Evolutionary conservation across 1,139 yeast species (phyloP), one percentile per base, ranked within the genome.

Genomic region (Saccharomycopsis crataegensis): DNA sequence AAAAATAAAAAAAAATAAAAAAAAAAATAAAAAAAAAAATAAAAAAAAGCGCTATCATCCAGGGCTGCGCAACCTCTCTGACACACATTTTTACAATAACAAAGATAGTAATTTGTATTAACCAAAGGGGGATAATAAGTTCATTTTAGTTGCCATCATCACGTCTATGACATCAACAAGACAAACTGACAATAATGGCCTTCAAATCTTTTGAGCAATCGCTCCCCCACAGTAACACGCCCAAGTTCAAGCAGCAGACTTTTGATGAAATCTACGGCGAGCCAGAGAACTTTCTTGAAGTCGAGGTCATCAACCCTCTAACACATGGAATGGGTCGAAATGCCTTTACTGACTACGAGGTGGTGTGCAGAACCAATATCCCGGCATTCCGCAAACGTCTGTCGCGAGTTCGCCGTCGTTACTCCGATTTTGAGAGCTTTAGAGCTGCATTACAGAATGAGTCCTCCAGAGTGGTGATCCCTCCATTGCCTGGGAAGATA

Each of bases 241-340:
- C 46, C 57, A 28, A 49, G 44, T 54, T 52, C 53, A 79, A 78
- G 60, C 77, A 74, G 59, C 95, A 86, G 66, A 77, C 89, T 8
- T 83, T 83, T 67, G 87, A 80, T 60, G 96, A 89, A 63, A 78
- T 87, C 48, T 93, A 93, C 64, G 96, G 95, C 0, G 96, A 87
- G 61, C 98, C 98, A 0, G 99, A 93, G 68, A 89, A 90, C 69
- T 89, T 90, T 64, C 75, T 93, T 48, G 99, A 93, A 68, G 83
- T 94, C 43, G 98, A 91, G 67, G 96, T 81, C 54, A 57, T 78
- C 50, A 83, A 83, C 65, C 96, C 96, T 7, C 80, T 81, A 59
- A 90, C 97, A 0, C 95, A 86, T 63, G 88, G 88, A 1, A 66
- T 69, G 57, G 88, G 87, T 2, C 69, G 80, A 47, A 79, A 81